Percentiles rank a stretch among this genome's conserved stretches.
These are phyloP conservation scores for Ilyonectria robusta DNA, from an alignment of 2,329 filamentous ascomycete species.

Conservation along the genomic window DNA sequence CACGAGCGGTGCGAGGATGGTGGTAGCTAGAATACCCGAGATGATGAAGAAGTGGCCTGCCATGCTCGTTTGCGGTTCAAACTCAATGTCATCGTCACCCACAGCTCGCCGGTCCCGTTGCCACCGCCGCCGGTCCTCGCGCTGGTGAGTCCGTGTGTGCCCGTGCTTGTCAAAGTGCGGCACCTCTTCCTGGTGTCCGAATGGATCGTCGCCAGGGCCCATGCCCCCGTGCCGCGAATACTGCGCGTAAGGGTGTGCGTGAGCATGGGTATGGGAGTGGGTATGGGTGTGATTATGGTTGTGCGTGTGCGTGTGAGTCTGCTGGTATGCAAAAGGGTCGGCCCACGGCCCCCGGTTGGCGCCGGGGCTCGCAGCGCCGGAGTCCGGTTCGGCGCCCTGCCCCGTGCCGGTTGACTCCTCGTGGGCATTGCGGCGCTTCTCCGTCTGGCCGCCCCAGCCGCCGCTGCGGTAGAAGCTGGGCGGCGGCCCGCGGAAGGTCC, in stretches of 20 bases:
- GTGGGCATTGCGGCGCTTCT: slow-evolving; percentile 71
- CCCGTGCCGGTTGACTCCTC: slow-evolving; percentile 57
- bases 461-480: slow-evolving; percentile 89
- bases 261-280: background rate
- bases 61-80: slow-evolving; percentile 59
- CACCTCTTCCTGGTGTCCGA: slow-evolving; percentile 65
- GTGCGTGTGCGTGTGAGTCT: slow-evolving; percentile 16
- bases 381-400: slow-evolving; percentile 22
- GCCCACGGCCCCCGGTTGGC: slow-evolving; percentile 42
- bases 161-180: slow-evolving; percentile 83
- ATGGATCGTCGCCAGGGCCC: slow-evolving; percentile 70
- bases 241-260: background rate
- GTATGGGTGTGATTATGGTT: background rate
- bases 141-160: slow-evolving; percentile 81
- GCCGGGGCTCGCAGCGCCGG: background rate
- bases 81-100: slow-evolving; percentile 54
- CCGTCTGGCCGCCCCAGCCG: slow-evolving; percentile 78
- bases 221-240: slow-evolving; percentile 61
- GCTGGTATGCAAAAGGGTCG: slow-evolving; percentile 34
- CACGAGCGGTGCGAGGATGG: slow-evolving; percentile 61
- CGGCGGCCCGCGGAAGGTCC: slow-evolving; percentile 86
- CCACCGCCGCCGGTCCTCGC: slow-evolving; percentile 66
- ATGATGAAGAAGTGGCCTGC: slow-evolving; percentile 66
- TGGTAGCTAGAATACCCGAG: slow-evolving; percentile 61
- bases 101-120: slow-evolving; percentile 56